Evolutionary conservation across 2,329 filamentous ascomycete species (phyloP).

Genomic region (Alternaria arborescens): DNA sequence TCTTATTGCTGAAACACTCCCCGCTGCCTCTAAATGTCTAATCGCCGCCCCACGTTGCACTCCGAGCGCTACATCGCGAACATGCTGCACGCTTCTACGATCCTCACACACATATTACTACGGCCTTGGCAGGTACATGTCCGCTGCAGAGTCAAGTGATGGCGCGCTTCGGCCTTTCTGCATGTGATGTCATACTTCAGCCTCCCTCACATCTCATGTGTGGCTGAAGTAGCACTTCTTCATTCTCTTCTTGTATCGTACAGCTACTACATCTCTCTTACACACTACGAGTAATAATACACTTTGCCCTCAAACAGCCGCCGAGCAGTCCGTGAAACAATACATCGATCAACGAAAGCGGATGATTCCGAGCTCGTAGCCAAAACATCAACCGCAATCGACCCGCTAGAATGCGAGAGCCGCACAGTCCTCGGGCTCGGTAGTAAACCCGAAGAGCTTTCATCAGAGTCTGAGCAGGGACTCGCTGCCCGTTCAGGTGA

Average conservation of each 20-base stretch:
- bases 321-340: constrained; percentile 45
- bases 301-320: constrained; percentile 45
- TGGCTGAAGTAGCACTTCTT: no score
- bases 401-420: constrained; percentile 37
- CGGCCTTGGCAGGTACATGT: constrained; percentile 31
- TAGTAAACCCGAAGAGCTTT: no score
- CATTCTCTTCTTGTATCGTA: not conserved
- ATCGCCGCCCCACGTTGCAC: not conserved
- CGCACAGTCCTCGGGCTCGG: constrained; percentile 13
- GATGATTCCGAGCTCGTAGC: constrained; percentile 24
- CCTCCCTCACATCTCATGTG: not conserved
- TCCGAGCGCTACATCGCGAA: no score
- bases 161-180: constrained; percentile 16
- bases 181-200: constrained; percentile 24
- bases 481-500: no score
- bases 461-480: no score
- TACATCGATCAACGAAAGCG: constrained; percentile 34
- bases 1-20: no score
- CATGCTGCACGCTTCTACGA: not conserved
- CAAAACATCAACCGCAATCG: constrained; percentile 37
- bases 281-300: constrained; percentile 27
- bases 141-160: constrained; percentile 24
- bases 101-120: constrained; percentile 10
- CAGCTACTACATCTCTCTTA: not conserved
- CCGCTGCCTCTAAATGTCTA: no score